Evolutionary conservation across 306 rosid species (phyloP).

Genomic region (Cucurbita ficifolia): DNA sequence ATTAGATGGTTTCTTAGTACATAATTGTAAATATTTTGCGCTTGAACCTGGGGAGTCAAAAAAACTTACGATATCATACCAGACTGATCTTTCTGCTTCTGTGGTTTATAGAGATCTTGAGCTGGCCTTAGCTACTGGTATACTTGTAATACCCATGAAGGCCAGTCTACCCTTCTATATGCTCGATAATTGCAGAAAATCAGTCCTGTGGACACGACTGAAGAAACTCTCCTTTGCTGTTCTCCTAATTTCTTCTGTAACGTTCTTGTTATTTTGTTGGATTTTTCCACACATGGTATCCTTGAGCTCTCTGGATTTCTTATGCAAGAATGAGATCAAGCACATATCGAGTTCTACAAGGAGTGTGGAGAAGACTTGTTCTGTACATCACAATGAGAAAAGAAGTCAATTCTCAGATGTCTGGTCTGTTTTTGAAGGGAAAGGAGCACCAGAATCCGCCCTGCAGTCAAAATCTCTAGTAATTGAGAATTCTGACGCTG

Average conservation of each 20-base stretch:
- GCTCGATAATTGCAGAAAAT: constrained; percentile 56
- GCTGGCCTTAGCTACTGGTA: constrained; percentile 59
- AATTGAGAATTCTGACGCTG: constrained; percentile 21
- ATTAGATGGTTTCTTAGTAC: constrained; percentile 68
- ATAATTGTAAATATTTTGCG: constrained; percentile 38
- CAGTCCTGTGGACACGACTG: constrained; percentile 47
- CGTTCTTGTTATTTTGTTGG: constrained; percentile 33
- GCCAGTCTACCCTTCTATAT: constrained; percentile 50
- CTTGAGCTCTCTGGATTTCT: constrained; percentile 27
- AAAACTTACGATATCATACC: constrained; percentile 50
- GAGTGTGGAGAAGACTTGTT: constrained; percentile 17
- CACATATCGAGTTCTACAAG: constrained; percentile 17
- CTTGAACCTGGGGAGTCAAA: constrained; percentile 55
- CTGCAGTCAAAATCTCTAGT: constrained; percentile 11
- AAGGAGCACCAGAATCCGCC: constrained; percentile 20
- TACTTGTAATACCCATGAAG: constrained; percentile 65
- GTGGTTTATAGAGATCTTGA: constrained; percentile 72
- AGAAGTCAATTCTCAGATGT: constrained; percentile 26
- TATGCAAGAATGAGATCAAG: constrained; percentile 19
- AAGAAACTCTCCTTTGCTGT: constrained; percentile 40
- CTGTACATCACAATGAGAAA: constrained; percentile 18
- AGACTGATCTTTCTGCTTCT: constrained; percentile 57
- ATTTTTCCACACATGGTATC: constrained; percentile 26
- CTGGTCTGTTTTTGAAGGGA: constrained; percentile 23
- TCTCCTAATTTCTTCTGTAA: constrained; percentile 24